A percentile compares a stretch with the other conserved stretches of the same genome.
phyloP scores from a whole-genome alignment of 805 yeast genomes.

The Kuraishia cidri region DNA sequence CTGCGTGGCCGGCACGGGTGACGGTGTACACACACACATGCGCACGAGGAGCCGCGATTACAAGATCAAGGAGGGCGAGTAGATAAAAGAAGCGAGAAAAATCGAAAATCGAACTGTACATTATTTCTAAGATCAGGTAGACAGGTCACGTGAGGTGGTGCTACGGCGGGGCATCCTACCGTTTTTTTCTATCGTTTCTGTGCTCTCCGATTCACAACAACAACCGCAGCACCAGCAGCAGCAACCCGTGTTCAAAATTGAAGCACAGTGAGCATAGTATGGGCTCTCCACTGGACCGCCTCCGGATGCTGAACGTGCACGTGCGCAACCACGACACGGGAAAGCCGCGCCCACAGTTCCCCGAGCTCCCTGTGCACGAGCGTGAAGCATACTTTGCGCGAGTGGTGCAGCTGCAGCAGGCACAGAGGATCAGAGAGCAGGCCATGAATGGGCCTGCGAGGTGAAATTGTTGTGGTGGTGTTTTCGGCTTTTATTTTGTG shows the following conservation, averaged over 20 bases:
- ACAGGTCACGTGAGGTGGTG: background rate
- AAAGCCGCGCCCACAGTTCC: background rate
- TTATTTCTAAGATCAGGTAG: background rate
- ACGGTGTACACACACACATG: background rate
- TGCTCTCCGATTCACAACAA: background rate
- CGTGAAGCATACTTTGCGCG: conserved; percentile 1
- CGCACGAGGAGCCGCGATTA: conserved; percentile 2
- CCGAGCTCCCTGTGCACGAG: background rate
- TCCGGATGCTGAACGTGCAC: conserved; percentile 1
- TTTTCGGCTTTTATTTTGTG: too few relatives aligned
- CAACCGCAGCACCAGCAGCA: background rate
- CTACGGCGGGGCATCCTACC: too few relatives aligned
- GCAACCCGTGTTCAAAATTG: background rate
- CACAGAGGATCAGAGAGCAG: too few relatives aligned
- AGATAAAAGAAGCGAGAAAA: background rate
- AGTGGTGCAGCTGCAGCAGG: too few relatives aligned
- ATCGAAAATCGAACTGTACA: background rate
- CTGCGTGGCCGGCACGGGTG: background rate
- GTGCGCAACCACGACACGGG: background rate
- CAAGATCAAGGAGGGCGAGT: background rate
- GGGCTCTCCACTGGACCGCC: background rate
- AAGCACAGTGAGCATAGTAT: background rate
- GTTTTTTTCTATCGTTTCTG: background rate
- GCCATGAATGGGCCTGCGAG: too few relatives aligned
- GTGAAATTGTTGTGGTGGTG: too few relatives aligned